Evolutionary conservation across 108 stramenopile genomes (phyloP).

Genomic region (Cyclotella kingstonii): DNA sequence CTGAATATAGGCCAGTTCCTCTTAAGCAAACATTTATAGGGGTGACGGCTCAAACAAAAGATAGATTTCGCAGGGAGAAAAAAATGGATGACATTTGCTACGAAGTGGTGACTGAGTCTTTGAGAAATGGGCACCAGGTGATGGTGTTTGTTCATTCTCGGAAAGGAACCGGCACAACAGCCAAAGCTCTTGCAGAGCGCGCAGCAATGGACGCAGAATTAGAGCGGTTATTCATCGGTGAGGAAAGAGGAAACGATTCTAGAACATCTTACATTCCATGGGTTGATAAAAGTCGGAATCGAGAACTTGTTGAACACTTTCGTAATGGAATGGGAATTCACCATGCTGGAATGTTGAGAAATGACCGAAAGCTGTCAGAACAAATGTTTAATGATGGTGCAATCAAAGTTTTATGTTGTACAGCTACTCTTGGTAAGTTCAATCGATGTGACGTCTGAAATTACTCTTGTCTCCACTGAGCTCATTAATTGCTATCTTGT

Average conservation of each 20-base stretch:
- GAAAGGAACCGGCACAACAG: conserved; percentile 93
- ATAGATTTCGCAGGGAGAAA: conserved; percentile 64
- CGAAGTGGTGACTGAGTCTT: conserved; percentile 82
- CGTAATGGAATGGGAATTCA: conserved; percentile 94
- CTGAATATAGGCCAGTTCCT: conserved; percentile 97
- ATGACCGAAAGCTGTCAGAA: conserved; percentile 93
- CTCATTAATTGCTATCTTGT: neutral
- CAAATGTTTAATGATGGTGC: conserved; percentile 94
- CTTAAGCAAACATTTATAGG: conserved; percentile 97
- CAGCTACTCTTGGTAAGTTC: conserved; percentile 91
- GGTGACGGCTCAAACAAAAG: conserved; percentile 74
- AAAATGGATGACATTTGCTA: conserved; percentile 94
- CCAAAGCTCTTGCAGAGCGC: conserved; percentile 74
- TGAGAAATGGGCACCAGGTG: conserved; percentile 94
- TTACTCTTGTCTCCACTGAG: neutral
- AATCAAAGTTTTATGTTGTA: conserved; percentile 95
- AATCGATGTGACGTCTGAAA: neutral
- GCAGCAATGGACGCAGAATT: conserved; percentile 62
- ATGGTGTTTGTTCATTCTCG: conserved; percentile 99
- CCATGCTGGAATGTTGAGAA: conserved; percentile 99
- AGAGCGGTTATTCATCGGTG: conserved; percentile 68
- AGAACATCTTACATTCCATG: conserved; percentile 60
- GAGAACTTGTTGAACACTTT: conserved; percentile 87
- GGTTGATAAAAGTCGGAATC: conserved; percentile 85
- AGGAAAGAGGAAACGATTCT: conserved; percentile 51